These are phyloP conservation scores for Pseudognaphalium luteoalbum DNA, from an alignment of 129 eudicot species.

Conservation along the genomic window DNA sequence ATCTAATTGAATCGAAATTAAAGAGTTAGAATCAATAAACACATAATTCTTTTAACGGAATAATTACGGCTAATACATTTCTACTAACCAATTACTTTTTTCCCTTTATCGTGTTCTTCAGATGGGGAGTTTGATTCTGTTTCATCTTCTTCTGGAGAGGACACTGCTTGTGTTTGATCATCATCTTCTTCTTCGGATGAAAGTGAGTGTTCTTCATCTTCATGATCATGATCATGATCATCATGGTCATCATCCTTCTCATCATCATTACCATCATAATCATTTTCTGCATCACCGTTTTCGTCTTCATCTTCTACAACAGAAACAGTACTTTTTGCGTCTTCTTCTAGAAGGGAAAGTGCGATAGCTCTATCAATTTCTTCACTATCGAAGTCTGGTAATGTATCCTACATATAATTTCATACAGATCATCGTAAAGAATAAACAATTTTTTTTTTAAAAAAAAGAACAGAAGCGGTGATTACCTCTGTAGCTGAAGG, in stretches of 20 bases:
- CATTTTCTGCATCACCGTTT: neutral
- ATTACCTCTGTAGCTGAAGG: slow-evolving; percentile 72
- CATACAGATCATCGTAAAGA: neutral
- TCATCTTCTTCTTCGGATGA: slow-evolving; percentile 71
- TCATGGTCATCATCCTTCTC: slow-evolving; percentile 5
- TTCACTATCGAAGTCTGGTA: slow-evolving; percentile 72
- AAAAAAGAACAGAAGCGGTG: slow-evolving; percentile 12
- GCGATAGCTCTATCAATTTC: slow-evolving; percentile 95
- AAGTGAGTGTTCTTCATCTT: slow-evolving; percentile 35
- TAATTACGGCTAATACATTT: slow-evolving; percentile 7
- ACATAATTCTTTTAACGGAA: neutral
- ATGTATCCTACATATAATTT: slow-evolving; percentile 52
- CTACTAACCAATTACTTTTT: slow-evolving; percentile 71
- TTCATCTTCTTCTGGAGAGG: slow-evolving; percentile 62
- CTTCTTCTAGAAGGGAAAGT: slow-evolving; percentile 87
- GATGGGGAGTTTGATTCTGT: slow-evolving; percentile 33
- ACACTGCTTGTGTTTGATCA: slow-evolving; percentile 41
- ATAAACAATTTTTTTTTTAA: neutral
- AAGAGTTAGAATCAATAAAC: slow-evolving; percentile 11
- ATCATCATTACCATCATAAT: neutral
- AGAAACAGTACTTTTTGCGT: slow-evolving; percentile 40
- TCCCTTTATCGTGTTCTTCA: slow-evolving; percentile 59
- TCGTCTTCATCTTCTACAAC: slow-evolving; percentile 34
- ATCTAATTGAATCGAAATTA: slow-evolving; percentile 36
- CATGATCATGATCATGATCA: neutral